Conservation (phyloP, 2,329 filamentous ascomycete species). For the Thelonectria discophora region DNA sequence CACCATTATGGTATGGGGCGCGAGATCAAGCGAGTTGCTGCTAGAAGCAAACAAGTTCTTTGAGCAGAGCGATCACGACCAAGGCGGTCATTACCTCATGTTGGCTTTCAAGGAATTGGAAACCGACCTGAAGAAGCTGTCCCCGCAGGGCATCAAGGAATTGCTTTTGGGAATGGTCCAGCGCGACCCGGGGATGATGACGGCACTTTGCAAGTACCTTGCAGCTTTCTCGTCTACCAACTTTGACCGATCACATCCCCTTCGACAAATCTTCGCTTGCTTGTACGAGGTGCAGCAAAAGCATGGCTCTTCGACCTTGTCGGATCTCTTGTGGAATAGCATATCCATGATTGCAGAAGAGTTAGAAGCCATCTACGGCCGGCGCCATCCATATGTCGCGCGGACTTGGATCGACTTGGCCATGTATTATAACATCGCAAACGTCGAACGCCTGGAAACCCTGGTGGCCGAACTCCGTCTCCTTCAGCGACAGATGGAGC, state of each 20-base stretch:
- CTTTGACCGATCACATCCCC: slow-evolving; percentile 53
- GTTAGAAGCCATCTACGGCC: slow-evolving; percentile 55
- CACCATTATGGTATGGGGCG: slow-evolving; percentile 55
- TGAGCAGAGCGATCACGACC: slow-evolving; percentile 51
- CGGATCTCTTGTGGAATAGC: slow-evolving; percentile 54
- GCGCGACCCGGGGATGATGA: slow-evolving; percentile 55
- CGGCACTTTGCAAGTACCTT: slow-evolving; percentile 56
- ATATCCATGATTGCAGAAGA: slow-evolving; percentile 55
- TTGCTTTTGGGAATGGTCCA: slow-evolving; percentile 55
- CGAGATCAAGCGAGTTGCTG: slow-evolving; percentile 54
- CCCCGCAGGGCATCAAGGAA: slow-evolving; percentile 55
- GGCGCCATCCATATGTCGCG: slow-evolving; percentile 54
- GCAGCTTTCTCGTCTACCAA: slow-evolving; percentile 55
- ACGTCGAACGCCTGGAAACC: slow-evolving; percentile 49
- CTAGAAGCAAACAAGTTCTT: slow-evolving; percentile 55
- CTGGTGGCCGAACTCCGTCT: slow-evolving; percentile 50
- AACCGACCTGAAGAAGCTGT: slow-evolving; percentile 53
- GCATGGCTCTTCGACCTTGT: slow-evolving; percentile 53
- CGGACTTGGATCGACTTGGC: slow-evolving; percentile 54
- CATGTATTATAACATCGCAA: slow-evolving; percentile 51
- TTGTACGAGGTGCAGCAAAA: slow-evolving; percentile 57
- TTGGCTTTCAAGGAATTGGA: slow-evolving; percentile 55
- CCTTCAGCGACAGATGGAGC: slow-evolving; percentile 49
- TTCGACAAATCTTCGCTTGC: slow-evolving; percentile 54
- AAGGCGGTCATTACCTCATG: slow-evolving; percentile 52